These are phyloP conservation scores for Pulveroboletus sp. DNA, from an alignment of 768 basidiomycete genomes.

Conservation along the genomic window DNA sequence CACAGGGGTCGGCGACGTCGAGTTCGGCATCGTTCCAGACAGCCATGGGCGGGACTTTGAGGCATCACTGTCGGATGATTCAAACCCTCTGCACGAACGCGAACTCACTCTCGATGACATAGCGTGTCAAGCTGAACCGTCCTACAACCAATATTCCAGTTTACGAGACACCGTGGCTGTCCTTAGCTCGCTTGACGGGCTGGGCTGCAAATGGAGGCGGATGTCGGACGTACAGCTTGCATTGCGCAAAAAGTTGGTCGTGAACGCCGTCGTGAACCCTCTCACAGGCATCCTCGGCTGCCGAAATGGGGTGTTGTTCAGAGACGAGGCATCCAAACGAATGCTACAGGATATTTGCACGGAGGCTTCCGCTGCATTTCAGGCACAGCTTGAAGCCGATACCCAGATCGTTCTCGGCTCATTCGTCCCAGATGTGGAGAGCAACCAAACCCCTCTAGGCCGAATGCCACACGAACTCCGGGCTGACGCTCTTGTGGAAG, in stretches of 20 bases:
- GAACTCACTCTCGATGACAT: conserved; percentile 54
- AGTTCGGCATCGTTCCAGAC: conserved; percentile 81
- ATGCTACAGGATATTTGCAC: conserved; percentile 53
- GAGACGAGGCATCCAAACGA: conserved; percentile 36
- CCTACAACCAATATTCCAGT: conserved; percentile 46
- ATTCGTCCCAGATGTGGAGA: conserved; percentile 22
- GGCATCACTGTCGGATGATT: conserved; percentile 39
- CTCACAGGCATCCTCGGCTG: conserved; percentile 79
- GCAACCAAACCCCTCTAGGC: conserved; percentile 27
- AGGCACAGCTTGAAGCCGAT: conserved; percentile 45
- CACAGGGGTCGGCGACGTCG: conserved; percentile 61
- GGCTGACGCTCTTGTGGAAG: conserved; percentile 43
- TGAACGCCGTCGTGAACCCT: conserved; percentile 81
- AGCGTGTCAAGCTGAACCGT: conserved; percentile 31
- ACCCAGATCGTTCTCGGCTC: conserved; percentile 22
- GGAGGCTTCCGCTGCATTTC: conserved; percentile 69
- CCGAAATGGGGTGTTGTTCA: conserved; percentile 71
- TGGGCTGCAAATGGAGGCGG: conserved; percentile 62
- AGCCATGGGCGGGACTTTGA: conserved; percentile 60
- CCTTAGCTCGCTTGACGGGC: conserved; percentile 50
- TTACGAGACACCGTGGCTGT: conserved; percentile 68
- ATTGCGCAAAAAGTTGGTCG: conserved; percentile 76
- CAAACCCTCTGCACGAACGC: conserved; percentile 35
- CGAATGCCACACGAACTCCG: conserved; percentile 47
- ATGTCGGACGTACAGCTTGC: conserved; percentile 61